These are phyloP conservation scores for Fraxinus anomala DNA, from an alignment of 257 asterid species.

Conservation along the genomic window DNA sequence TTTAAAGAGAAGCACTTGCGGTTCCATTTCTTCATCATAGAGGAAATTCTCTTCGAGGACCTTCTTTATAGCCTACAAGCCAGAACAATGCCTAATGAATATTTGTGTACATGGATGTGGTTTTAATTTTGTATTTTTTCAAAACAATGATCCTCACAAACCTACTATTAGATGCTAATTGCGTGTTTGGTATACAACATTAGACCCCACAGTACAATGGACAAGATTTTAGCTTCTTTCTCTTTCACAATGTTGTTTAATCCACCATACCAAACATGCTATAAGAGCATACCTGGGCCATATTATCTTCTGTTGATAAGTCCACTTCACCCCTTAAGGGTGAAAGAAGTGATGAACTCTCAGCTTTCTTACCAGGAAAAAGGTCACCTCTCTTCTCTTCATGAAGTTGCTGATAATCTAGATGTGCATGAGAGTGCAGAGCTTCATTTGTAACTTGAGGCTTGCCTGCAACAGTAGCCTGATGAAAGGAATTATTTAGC, in stretches of 20 bases:
- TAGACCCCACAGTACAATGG: neutral
- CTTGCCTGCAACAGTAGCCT: conserved; percentile 45
- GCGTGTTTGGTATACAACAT: neutral
- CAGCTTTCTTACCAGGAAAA: conserved; percentile 42
- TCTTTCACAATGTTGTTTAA: neutral
- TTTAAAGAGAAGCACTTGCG: conserved; percentile 71
- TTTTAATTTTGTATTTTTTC: conserved; percentile 37
- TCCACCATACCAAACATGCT: neutral
- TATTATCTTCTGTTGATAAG: conserved; percentile 45
- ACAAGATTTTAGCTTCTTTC: neutral
- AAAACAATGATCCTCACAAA: neutral
- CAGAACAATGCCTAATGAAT: conserved; percentile 14
- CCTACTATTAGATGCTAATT: conserved; percentile 1
- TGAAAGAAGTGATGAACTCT: conserved; percentile 34
- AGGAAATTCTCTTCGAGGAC: conserved; percentile 74
- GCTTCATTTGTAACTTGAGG: conserved; percentile 33
- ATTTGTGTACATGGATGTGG: conserved; percentile 19
- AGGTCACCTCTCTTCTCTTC: conserved; percentile 28
- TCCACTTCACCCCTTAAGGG: conserved; percentile 42
- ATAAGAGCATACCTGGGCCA: conserved; percentile 55
- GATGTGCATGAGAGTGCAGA: conserved; percentile 28
- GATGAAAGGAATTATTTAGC: conserved; percentile 21
- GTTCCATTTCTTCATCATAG: conserved; percentile 50
- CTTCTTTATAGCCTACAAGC: conserved; percentile 69
- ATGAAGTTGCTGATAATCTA: conserved; percentile 28